A percentile compares a stretch with the other conserved stretches of the same genome.
Evolutionary conservation across 2,329 filamentous ascomycete species (phyloP).

Genomic region (Nemania serpens): DNA sequence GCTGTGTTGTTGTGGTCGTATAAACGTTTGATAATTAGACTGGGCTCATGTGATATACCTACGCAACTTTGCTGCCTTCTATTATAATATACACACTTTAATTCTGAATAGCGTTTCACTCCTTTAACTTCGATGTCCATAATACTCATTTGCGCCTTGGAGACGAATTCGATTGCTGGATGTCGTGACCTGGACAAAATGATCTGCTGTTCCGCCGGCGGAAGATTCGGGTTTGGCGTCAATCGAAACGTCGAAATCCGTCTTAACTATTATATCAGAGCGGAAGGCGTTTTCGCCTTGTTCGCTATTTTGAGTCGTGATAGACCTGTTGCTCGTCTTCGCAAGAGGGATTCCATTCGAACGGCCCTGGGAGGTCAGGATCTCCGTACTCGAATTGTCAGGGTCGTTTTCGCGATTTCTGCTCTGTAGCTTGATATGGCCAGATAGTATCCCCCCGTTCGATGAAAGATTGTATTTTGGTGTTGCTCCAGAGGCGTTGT

Average conservation of each 20-base stretch:
- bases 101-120: neutral
- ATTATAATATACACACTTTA: constrained; percentile 7
- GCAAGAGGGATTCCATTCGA: constrained; percentile 23
- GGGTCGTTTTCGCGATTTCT: constrained; percentile 30
- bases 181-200: constrained; percentile 32
- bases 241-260: constrained; percentile 36
- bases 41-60: neutral
- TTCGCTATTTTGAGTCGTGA: constrained; percentile 7
- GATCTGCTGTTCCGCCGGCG: constrained; percentile 23
- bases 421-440: constrained; percentile 32
- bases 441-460: constrained; percentile 29
- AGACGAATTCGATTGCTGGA: constrained; percentile 29
- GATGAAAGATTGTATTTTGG: constrained; percentile 34
- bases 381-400: constrained; percentile 35
- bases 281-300: constrained; percentile 23
- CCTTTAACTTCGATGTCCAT: constrained; percentile 14
- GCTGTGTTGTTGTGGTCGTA: neutral
- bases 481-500: constrained; percentile 25
- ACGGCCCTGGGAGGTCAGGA: constrained; percentile 29
- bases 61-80: neutral
- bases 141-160: constrained; percentile 24
- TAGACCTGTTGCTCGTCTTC: constrained; percentile 16
- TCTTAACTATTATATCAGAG: constrained; percentile 37
- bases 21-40: neutral
- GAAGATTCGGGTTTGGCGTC: constrained; percentile 22